phyloP scores from a whole-genome alignment of 78 protist species.

The Neovahlkampfia damariscottae region DNA sequence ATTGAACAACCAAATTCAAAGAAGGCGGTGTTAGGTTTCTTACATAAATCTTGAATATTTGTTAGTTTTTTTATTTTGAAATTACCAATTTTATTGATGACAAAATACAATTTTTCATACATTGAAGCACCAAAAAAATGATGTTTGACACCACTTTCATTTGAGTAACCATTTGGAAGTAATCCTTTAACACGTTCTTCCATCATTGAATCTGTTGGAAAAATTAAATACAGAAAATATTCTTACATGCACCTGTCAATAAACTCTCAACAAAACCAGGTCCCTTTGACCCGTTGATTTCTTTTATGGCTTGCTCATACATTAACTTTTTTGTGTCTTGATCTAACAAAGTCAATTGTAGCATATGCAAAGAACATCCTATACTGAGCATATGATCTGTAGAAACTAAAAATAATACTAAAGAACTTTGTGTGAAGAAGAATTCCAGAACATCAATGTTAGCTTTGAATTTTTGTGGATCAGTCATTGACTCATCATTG shows the following conservation, averaged over 20 bases:
- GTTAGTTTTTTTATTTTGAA: not conserved
- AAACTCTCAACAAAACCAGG: not conserved
- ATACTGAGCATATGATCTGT: not conserved
- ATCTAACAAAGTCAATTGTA: not conserved
- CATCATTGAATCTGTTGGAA: not conserved
- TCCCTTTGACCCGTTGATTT: not conserved
- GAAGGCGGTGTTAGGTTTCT: not conserved
- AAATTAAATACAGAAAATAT: not conserved
- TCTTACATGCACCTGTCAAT: not conserved
- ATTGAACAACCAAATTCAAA: not conserved
- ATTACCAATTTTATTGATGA: not conserved
- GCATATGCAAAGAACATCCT: not conserved
- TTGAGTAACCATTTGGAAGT: not conserved
- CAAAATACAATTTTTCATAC: not conserved
- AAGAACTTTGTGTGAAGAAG: not conserved
- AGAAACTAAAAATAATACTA: not conserved
- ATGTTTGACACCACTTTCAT: not conserved
- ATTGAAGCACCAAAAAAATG: not conserved
- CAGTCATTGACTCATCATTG: not conserved
- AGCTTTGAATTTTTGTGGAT: not conserved
- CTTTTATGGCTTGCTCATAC: not conserved
- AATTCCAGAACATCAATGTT: not conserved
- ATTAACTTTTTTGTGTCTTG: not conserved
- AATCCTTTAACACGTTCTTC: not conserved
- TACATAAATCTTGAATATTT: not conserved